Percentiles rank a stretch among this genome's conserved stretches.
phyloP scores from a whole-genome alignment of 176 grass and related monocot species.

The Secale cereale region DNA sequence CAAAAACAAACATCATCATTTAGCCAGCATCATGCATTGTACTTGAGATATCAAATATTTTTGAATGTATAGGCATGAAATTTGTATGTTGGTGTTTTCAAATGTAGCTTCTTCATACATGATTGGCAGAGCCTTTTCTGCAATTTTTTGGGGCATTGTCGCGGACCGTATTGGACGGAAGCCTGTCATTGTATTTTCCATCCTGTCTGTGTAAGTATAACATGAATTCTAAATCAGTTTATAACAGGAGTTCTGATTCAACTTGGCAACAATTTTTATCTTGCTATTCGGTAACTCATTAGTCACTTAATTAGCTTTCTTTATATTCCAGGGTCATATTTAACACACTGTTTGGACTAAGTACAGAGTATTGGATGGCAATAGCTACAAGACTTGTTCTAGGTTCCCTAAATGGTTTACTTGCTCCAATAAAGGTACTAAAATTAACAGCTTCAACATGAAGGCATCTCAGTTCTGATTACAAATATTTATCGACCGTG shows the following conservation, averaged over 20 bases:
- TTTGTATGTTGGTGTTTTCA: background rate
- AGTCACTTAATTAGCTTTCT: background rate
- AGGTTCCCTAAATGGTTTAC: slow-evolving; percentile 47
- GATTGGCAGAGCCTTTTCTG: slow-evolving; percentile 40
- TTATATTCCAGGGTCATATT: slow-evolving; percentile 39
- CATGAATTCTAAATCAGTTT: background rate
- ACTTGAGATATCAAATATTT: background rate
- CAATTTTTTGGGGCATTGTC: slow-evolving; percentile 38
- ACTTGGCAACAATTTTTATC: background rate
- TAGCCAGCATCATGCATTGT: background rate
- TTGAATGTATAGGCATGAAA: background rate
- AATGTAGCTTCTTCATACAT: slow-evolving; percentile 56
- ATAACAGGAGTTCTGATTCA: background rate
- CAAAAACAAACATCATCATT: background rate
- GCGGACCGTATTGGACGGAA: slow-evolving; percentile 47
- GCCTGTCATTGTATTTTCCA: slow-evolving; percentile 36
- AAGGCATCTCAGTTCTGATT: background rate
- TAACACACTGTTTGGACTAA: slow-evolving; percentile 47
- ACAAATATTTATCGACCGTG: background rate
- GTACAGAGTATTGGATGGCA: slow-evolving; percentile 57
- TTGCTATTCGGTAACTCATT: background rate
- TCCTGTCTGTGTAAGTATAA: slow-evolving; percentile 41
- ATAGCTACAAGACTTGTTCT: slow-evolving; percentile 45
- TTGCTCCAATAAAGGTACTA: slow-evolving; percentile 47
- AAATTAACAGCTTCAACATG: background rate